These are phyloP conservation scores for Ganoderma resinaceum DNA, from an alignment of 1,284 basidiomycete genomes.

Conservation along the genomic window DNA sequence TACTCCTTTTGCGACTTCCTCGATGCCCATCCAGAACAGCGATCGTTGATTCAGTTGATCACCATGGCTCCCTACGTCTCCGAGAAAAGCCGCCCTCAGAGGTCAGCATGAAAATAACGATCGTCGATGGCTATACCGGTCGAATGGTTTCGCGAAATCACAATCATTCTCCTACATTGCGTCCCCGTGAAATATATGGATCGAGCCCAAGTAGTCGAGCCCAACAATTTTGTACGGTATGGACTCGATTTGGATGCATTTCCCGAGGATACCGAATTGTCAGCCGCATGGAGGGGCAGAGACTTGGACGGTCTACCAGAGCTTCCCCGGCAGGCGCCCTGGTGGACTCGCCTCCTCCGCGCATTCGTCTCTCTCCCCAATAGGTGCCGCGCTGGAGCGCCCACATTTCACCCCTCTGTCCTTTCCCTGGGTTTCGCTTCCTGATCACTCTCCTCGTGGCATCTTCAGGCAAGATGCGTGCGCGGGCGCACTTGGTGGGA, in stretches of 20 bases:
- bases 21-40: not conserved
- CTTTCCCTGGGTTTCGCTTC: not conserved
- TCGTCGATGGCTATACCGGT: too few species aligned
- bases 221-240: too few species aligned
- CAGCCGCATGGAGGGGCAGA: not conserved
- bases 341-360: not conserved
- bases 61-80: not conserved
- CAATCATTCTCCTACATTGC: too few species aligned
- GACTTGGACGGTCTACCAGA: not conserved
- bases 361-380: not conserved
- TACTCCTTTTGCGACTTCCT: not conserved
- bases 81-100: too few species aligned
- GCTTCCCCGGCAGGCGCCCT: not conserved
- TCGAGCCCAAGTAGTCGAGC: too few species aligned
- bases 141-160: too few species aligned
- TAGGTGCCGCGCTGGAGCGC: not conserved
- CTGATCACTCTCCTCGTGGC: not conserved
- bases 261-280: not conserved
- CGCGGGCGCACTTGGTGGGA: not conserved
- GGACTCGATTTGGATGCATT: not conserved
- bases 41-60: not conserved
- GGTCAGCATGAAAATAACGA: too few species aligned
- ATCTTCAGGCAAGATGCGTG: slow-evolving; percentile 20
- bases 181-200: too few species aligned
- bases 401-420: not conserved